phyloP scores from a whole-genome alignment of 2,329 filamentous ascomycete genomes.

The Penicillium sp. region DNA sequence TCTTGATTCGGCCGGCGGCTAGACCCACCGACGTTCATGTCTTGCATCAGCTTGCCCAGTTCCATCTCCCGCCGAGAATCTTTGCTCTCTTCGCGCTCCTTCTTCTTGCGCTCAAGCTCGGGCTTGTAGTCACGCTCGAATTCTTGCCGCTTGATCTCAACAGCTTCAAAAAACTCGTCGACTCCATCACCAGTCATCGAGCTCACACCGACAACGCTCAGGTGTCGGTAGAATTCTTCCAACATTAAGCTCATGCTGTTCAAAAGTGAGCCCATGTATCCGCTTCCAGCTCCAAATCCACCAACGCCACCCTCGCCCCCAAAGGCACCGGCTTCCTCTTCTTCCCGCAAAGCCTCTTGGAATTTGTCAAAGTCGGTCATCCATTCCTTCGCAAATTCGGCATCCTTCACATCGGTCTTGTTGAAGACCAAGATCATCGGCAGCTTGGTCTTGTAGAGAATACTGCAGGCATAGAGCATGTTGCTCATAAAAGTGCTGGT shows the following conservation, averaged over 20 bases:
- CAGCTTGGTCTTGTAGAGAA: conserved; percentile 96
- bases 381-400: conserved; percentile 92
- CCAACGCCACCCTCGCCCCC: conserved; percentile 65
- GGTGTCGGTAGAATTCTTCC: conserved; percentile 94
- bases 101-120: conserved; percentile 76
- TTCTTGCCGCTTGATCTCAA: conserved; percentile 81
- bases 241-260: conserved; percentile 98
- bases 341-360: conserved; percentile 76
- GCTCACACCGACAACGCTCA: conserved; percentile 90
- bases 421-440: conserved; percentile 99
- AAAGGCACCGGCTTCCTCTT: conserved; percentile 76
- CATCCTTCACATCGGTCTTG: conserved; percentile 94
- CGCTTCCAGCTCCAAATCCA: conserved; percentile 69
- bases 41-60: conserved; percentile 89
- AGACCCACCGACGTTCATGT: conserved; percentile 66
- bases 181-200: conserved; percentile 90
- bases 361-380: conserved; percentile 99
- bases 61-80: conserved; percentile 72
- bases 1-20: conserved; percentile 29
- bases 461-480: conserved; percentile 98
- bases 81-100: conserved; percentile 75
- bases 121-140: conserved; percentile 90
- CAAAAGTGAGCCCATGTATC: conserved; percentile 92
- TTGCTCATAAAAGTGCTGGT: conserved; percentile 99
- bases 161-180: conserved; percentile 89